phyloP scores from a whole-genome alignment of 768 basidiomycete genomes.

The Tulasnella sp. region DNA sequence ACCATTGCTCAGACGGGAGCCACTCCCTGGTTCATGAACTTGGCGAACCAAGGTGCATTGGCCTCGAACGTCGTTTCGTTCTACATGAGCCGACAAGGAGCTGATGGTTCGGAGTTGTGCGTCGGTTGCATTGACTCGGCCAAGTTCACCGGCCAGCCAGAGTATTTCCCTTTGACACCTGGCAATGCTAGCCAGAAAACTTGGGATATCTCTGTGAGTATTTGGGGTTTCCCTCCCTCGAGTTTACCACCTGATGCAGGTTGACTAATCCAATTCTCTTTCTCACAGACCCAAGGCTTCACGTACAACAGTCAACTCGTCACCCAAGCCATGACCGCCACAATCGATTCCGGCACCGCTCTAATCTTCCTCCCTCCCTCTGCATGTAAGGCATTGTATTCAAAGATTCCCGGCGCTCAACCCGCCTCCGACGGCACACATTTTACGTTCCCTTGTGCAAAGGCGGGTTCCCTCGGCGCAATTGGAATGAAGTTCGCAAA shows the following conservation, averaged over 20 bases:
- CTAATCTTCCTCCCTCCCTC: neutral
- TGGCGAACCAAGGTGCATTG: slow-evolving; percentile 25
- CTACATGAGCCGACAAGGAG: slow-evolving; percentile 19
- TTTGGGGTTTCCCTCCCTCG: neutral
- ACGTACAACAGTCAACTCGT: neutral
- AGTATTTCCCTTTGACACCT: neutral
- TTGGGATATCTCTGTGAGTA: neutral
- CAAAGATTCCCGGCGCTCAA: no score
- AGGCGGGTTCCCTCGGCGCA: neutral
- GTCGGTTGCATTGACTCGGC: slow-evolving; percentile 2
- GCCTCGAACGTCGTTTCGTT: slow-evolving; percentile 26
- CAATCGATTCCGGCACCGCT: neutral
- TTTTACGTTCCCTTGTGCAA: neutral
- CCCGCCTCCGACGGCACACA: no score
- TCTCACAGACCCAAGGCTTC: neutral
- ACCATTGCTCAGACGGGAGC: neutral
- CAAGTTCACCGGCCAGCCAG: neutral
- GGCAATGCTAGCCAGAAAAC: neutral
- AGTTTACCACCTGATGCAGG: neutral
- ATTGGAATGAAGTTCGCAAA: neutral
- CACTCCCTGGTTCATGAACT: slow-evolving; percentile 27
- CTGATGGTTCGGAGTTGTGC: slow-evolving; percentile 15
- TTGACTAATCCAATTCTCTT: neutral
- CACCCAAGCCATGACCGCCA: neutral
- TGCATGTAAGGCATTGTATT: neutral